These are phyloP conservation scores for Sphaerulina vaccinii DNA, from an alignment of 2,329 filamentous ascomycete genomes.

Conservation along the genomic window DNA sequence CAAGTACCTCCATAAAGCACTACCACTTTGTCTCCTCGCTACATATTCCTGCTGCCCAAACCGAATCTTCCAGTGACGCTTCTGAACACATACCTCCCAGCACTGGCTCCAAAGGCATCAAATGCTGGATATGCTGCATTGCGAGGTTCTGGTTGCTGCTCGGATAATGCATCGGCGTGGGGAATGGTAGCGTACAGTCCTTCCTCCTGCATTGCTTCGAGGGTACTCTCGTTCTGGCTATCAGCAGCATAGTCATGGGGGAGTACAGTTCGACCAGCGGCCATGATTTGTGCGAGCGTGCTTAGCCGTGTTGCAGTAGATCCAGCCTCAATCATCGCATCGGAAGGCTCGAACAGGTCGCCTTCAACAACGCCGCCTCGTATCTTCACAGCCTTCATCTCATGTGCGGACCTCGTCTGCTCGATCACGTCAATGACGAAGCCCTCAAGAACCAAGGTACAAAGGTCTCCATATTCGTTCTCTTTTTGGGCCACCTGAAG, in stretches of 20 bases:
- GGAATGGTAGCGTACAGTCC: neutral
- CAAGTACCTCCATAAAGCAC: constrained; percentile 4
- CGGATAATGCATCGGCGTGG: neutral
- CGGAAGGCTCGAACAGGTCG: neutral
- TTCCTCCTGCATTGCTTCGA: neutral
- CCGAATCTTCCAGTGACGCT: neutral
- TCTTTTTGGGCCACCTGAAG: neutral
- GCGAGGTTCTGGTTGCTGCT: neutral
- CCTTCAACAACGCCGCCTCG: neutral
- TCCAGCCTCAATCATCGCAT: no score
- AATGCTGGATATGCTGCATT: neutral
- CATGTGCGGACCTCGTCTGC: neutral
- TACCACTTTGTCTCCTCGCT: constrained; percentile 1
- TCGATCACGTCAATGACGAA: neutral
- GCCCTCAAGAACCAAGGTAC: neutral
- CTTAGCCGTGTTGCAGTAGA: neutral
- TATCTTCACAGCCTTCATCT: neutral
- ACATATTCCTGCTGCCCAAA: neutral
- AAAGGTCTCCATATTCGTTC: neutral
- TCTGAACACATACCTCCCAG: neutral
- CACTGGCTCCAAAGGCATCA: neutral
- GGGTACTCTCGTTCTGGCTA: neutral
- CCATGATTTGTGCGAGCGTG: neutral
- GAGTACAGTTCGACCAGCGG: neutral
- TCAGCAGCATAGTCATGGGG: neutral